These are phyloP conservation scores for Auricularia auricula-judae DNA, from an alignment of 768 basidiomycete genomes.

Conservation along the genomic window DNA sequence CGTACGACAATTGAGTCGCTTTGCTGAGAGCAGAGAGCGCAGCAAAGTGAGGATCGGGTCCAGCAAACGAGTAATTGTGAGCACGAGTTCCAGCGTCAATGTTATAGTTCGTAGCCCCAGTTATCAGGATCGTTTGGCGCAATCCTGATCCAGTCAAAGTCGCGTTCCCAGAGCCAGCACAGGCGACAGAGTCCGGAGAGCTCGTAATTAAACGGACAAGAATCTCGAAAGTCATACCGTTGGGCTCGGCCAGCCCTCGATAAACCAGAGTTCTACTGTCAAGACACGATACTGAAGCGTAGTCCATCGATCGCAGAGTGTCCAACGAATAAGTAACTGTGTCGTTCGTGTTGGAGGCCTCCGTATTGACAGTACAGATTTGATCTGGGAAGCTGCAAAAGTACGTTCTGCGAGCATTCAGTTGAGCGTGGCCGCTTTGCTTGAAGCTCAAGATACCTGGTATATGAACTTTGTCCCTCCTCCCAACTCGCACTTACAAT, in stretches of 20 bases:
- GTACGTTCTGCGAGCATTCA: conserved; percentile 26
- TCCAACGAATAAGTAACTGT: conserved; percentile 27
- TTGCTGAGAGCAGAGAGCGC: conserved; percentile 14
- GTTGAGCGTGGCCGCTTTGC: background rate
- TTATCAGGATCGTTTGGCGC: conserved; percentile 51
- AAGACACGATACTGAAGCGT: conserved; percentile 46
- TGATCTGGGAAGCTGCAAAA: conserved; percentile 59
- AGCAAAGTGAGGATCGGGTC: conserved; percentile 43
- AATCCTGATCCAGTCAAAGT: conserved; percentile 32
- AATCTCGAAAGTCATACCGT: conserved; percentile 63
- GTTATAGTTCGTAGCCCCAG: conserved; percentile 62
- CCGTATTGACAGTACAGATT: conserved; percentile 41
- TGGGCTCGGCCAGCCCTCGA: conserved; percentile 33
- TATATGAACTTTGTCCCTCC: conserved; percentile 33
- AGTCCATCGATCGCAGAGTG: conserved; percentile 23
- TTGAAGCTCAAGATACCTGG: conserved; percentile 31
- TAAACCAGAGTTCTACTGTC: conserved; percentile 37
- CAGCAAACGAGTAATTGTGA: conserved; percentile 50
- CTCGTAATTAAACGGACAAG: conserved; percentile 36
- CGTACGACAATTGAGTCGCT: conserved; percentile 22
- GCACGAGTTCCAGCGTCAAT: conserved; percentile 48
- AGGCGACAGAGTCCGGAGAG: conserved; percentile 19
- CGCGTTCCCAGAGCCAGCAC: conserved; percentile 23
- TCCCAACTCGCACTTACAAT: conserved; percentile 51
- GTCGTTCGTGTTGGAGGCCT: background rate